Base-by-base conservation (phyloP, 768 basidiomycete species). In the Suillus tomentosus region DNA sequence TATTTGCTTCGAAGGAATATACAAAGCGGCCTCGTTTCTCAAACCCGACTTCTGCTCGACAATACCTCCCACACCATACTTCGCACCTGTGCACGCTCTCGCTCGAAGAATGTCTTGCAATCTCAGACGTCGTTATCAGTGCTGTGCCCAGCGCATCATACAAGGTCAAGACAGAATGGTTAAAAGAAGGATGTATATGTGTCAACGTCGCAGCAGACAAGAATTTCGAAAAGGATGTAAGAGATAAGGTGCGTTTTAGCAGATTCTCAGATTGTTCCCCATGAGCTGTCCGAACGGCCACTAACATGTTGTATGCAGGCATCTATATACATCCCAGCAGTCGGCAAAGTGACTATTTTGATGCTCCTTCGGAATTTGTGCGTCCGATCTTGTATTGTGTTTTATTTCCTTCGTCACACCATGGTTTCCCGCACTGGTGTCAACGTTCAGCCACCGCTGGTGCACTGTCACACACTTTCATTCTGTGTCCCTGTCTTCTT, bases 361-460 rank as follows among this genome's bases (percentile, higher is more conserved):
- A 96, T 99, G 94, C 84, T 99, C n/a, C 84, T 97, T 71, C 86
- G 96, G 55, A 99, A 99, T 74, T 73, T 99, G 91, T 95, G 74
- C 73, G 94, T 80, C 34, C 58, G 3, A 39, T 24, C 43, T 50
- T 24, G 58, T 55, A 47, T 58, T 34, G 27, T 54, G 15, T 58
- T 19, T 14, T 17, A 27, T 40, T 40, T 40, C 17, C 10, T 58
- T 19, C 24, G 56, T 24, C 40, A 9, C 24, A 42, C 10, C 22
- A 3, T 40, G 9, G n/a, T 42, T 40, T 58, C 56, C 10, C 39
- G 39, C 56, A 24, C 37, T 17, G 24, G 39, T 42, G 14, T 40
- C 24, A 36, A n/a, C 10, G 15, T 37, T 15, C 60, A 36, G 34
- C 50, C 31, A 55, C 60, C 11, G 13, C 47, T 34, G 13, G 7